phyloP scores from a whole-genome alignment of 805 yeast species.

The Yarrowia divulgata region DNA sequence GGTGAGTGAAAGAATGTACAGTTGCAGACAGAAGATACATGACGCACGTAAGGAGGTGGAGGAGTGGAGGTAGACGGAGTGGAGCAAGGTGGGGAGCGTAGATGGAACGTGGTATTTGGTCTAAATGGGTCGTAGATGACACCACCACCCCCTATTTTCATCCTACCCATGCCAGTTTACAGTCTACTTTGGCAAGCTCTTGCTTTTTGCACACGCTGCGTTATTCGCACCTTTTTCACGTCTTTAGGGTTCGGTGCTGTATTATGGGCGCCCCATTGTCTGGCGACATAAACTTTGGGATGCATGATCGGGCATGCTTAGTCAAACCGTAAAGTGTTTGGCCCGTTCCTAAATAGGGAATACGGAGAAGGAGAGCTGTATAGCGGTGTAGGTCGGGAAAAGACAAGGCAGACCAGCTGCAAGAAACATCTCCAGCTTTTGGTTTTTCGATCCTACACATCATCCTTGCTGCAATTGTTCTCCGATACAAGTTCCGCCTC shows the following conservation, averaged over 20 bases:
- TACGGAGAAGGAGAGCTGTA: conserved; percentile 15
- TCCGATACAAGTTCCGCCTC: conserved; percentile 2
- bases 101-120: too few relatives aligned
- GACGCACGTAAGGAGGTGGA: conserved; percentile 15
- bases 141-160: conserved; percentile 1
- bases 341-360: conserved; percentile 26
- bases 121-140: background rate
- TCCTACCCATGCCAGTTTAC: background rate
- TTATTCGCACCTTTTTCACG: too few relatives aligned
- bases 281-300: background rate
- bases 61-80: background rate
- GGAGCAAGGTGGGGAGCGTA: too few relatives aligned
- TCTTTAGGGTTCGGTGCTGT: background rate
- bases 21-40: conserved; percentile 15
- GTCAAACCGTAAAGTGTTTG: conserved; percentile 3
- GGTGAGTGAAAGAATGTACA: conserved; percentile 5
- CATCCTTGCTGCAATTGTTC: conserved; percentile 17
- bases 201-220: background rate
- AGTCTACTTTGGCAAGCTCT: background rate
- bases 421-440: conserved; percentile 11
- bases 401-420: background rate
- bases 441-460: background rate
- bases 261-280: conserved; percentile 19
- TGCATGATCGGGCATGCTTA: conserved; percentile 21
- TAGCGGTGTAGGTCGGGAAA: too few relatives aligned